Evolutionary conservation across 2,329 filamentous ascomycete genomes (phyloP).

Genomic region (Stachybotrys echinatus): DNA sequence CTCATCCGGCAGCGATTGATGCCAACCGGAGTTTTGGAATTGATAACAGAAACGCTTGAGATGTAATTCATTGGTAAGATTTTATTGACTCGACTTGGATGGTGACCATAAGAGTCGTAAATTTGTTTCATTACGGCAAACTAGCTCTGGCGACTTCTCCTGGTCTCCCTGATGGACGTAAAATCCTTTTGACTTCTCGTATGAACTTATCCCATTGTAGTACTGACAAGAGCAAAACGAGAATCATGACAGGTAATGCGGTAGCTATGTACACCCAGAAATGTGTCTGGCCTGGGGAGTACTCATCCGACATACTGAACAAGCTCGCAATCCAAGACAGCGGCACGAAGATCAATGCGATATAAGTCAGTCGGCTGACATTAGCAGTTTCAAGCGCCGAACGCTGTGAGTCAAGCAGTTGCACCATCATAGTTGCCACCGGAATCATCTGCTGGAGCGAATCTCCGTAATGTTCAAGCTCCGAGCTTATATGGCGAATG

Average conservation of each 20-base stretch:
- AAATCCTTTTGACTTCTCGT: background rate
- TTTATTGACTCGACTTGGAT: no score
- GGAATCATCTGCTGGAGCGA: constrained; percentile 11
- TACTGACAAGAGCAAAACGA: constrained; percentile 1
- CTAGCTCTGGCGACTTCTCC: background rate
- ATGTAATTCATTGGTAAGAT: no score
- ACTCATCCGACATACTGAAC: background rate
- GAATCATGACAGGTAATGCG: background rate
- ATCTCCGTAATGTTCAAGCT: constrained; percentile 7
- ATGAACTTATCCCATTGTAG: background rate
- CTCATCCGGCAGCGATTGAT: no score
- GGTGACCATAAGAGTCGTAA: background rate
- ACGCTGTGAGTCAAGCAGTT: constrained; percentile 11
- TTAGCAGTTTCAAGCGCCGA: constrained; percentile 7
- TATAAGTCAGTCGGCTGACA: constrained; percentile 3
- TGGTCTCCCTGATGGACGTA: background rate
- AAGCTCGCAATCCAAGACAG: background rate
- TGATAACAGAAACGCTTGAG: no score
- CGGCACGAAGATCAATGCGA: background rate
- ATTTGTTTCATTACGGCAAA: background rate
- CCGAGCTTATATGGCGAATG: constrained; percentile 5
- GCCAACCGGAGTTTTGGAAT: no score
- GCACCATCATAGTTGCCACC: constrained; percentile 12
- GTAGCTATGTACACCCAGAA: background rate
- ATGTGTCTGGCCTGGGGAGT: background rate